These are phyloP conservation scores for Hippophae tibetana DNA, from an alignment of 306 rosid genomes.

Conservation along the genomic window DNA sequence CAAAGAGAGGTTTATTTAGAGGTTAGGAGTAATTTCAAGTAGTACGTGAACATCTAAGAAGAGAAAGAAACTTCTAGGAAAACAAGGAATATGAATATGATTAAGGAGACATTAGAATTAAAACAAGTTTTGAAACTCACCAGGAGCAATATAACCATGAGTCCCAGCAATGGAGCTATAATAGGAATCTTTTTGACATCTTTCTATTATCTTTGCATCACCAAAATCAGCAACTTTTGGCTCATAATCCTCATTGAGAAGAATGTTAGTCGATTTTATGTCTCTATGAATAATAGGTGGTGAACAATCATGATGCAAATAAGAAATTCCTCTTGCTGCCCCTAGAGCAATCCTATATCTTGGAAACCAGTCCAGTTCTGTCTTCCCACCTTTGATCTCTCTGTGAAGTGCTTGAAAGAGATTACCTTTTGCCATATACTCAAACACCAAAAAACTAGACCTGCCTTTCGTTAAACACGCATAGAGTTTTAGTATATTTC, in stretches of 20 bases:
- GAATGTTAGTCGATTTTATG: conserved; percentile 85
- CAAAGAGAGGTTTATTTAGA: conserved; percentile 6
- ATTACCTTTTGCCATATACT: conserved; percentile 90
- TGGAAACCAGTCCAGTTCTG: conserved; percentile 62
- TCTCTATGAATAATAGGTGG: conserved; percentile 85
- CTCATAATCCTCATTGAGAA: conserved; percentile 64
- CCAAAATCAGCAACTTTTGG: conserved; percentile 96
- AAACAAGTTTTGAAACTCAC: conserved; percentile 32
- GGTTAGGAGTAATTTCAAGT: conserved; percentile 1
- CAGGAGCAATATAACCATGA: conserved; percentile 95
- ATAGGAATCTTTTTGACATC: conserved; percentile 36
- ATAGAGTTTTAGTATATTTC: conserved; percentile 81
- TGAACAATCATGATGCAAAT: conserved; percentile 87
- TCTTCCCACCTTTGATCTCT: conserved; percentile 39
- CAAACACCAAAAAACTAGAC: conserved; percentile 66
- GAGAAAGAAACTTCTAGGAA: not conserved
- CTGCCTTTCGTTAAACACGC: conserved; percentile 67
- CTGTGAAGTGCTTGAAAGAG: conserved; percentile 64
- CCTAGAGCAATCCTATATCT: conserved; percentile 82
- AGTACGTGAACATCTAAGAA: no score
- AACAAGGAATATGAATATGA: not conserved
- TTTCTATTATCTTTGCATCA: conserved; percentile 66
- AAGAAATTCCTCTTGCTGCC: conserved; percentile 80
- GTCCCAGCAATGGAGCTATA: conserved; percentile 76
- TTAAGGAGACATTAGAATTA: not conserved